Base-by-base conservation (phyloP, 2,329 filamentous ascomycete species). In the Aspergillus aculeatus region DNA sequence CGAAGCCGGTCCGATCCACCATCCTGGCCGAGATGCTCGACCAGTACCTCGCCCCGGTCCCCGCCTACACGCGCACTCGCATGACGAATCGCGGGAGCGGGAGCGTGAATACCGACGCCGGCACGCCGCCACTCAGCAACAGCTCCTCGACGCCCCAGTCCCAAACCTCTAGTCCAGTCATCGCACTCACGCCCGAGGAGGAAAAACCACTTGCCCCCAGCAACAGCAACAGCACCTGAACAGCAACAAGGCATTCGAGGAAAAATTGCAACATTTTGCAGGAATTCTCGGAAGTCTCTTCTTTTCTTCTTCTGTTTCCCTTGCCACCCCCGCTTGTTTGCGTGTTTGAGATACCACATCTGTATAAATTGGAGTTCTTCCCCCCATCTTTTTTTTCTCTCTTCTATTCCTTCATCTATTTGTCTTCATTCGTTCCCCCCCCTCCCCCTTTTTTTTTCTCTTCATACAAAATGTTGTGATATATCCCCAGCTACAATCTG, bases 1-100 rank as follows among this genome's bases (percentile, higher is more conserved):
- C 94, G 16, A 98, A 98, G 73, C 94, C 94, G 1, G 94, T 98
- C n/a, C 85, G 92, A 62, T 91, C 90, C 4, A 90, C 93, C 50
- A 88, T 96, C 47, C 81, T 98, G 56, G 95, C 91, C 77, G 87
- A 87, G 70, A 94, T 97, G 79, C 79, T 98, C 12, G 86, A 90
- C 66, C 82, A 83, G 31, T 90, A 90, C 68, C 80, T 90, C 9
- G 77, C 78, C 14, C 84, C 85, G 51, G 74, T 77, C 10, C 74
- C 79, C 1, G 76, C 77, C 1, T 70, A 71, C 51, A 68, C 69
- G 21, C 73, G 64, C 50, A 71, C 69, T 11, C 68, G 72, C 23
- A 64, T 75, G 47, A 64, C 71, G 6, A 63, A 73, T 14, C 67
- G 72, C 29, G 71, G 71, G 9, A 65, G 68, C 60, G 68, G 64